These are phyloP conservation scores for Quercus suber DNA, from an alignment of 306 rosid genomes.

Conservation along the genomic window DNA sequence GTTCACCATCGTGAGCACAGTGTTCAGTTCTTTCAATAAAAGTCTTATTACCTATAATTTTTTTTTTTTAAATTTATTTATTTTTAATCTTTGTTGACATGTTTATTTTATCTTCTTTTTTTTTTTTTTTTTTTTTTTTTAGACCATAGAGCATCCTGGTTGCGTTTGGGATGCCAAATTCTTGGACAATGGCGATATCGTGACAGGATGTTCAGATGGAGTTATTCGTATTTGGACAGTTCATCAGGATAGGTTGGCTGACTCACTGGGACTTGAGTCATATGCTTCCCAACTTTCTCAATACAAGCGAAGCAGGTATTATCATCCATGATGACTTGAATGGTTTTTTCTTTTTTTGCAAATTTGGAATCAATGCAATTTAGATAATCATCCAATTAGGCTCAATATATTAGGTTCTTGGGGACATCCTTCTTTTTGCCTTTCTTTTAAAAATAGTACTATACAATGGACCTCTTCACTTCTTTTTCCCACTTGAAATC, in stretches of 20 bases:
- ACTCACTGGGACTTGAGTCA: slow-evolving; percentile 60
- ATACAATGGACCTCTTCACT: neutral
- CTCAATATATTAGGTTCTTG: neutral
- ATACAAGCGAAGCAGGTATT: slow-evolving; percentile 75
- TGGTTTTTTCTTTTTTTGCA: slow-evolving; percentile 1
- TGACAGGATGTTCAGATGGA: slow-evolving; percentile 96
- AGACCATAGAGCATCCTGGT: slow-evolving; percentile 97
- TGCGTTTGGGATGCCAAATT: slow-evolving; percentile 97
- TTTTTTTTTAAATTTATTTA: too few species aligned
- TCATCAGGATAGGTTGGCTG: slow-evolving; percentile 63
- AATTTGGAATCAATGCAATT: neutral
- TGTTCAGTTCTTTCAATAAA: too few species aligned
- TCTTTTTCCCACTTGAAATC: neutral
- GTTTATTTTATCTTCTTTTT: too few species aligned
- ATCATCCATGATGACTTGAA: slow-evolving; percentile 7
- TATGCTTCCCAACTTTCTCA: slow-evolving; percentile 66
- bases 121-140: too few species aligned
- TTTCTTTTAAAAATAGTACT: neutral
- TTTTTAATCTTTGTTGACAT: too few species aligned
- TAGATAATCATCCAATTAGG: neutral
- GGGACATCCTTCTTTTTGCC: neutral
- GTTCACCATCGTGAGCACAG: too few species aligned
- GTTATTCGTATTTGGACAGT: slow-evolving; percentile 76
- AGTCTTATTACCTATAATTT: too few species aligned
- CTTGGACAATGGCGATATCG: slow-evolving; percentile 93